Base-by-base conservation (phyloP, 2,329 filamentous ascomycete species). In the Penicillium sp. region DNA sequence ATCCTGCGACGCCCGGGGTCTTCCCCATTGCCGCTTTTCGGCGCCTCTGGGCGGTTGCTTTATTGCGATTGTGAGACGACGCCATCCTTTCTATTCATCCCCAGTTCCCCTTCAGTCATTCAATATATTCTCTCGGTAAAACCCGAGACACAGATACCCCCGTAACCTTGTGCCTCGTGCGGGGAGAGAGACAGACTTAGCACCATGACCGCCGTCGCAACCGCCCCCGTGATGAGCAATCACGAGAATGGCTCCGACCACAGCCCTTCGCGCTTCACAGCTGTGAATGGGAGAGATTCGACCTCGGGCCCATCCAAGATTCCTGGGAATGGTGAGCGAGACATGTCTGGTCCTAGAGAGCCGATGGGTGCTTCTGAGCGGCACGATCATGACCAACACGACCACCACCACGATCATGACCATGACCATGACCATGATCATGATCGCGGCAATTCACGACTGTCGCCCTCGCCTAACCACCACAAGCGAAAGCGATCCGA, bases 401-500 rank as follows among this genome's bases (percentile, higher is more conserved):
- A n/a, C n/a, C n/a, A n/a, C n/a, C n/a, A n/a, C n/a, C n/a, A n/a
- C n/a, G n/a, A n/a, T 26, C 5, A 13, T 12, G 42, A 41, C 15
- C 49, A 13, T n/a, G 41, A 46, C 9, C 39, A 37, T 12, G n/a
- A n/a, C n/a, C 27, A 54, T 13, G 48, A 52, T 18, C 56, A 46
- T 21, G 59, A 63, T 43, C 64, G 61, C 45, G 62, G 65, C 10
- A 59, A 64, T 43, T 64, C 64, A 15, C 65, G 58, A 33, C 61
- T 53, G 26, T 68, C 67, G 1, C 59, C 63, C 2, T 65, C 68
- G 51, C 56, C 36, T 39, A 57, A 58, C 51, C 45, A 87, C 71
- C 83, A 85, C 63, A 81, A 80, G 59, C 71, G 80, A 51, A 93
- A 91, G 71, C 83, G 89, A 54, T 90, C 89, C 6, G 75, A 78